Evolutionary conservation across 2,329 filamentous ascomycete species (phyloP).

Genomic region (Neurospora crassa): DNA sequence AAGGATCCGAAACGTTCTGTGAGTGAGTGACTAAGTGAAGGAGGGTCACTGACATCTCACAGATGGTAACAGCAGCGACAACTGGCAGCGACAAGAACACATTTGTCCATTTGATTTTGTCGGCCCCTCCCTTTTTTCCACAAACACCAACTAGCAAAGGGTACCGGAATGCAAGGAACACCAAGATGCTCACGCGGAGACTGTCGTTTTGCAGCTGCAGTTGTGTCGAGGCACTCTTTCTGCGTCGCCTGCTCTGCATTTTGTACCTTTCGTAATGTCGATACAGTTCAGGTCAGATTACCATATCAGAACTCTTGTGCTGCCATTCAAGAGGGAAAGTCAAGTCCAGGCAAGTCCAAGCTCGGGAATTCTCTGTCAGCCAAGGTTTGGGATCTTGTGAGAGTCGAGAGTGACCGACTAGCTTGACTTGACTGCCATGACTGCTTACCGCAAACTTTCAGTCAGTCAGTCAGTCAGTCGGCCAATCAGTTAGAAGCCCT

Average conservation of each 20-base stretch:
- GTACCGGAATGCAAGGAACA: background rate
- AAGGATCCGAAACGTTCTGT: background rate
- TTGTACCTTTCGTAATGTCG: background rate
- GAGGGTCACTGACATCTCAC: background rate
- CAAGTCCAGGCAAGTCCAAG: background rate
- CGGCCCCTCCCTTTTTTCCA: background rate
- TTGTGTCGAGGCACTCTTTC: background rate
- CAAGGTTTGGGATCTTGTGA: background rate
- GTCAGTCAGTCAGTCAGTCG: background rate
- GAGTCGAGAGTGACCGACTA: background rate
- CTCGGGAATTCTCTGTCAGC: background rate
- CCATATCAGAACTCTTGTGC: background rate
- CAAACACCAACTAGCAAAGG: background rate
- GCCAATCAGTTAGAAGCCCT: background rate
- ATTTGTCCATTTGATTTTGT: background rate
- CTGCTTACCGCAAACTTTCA: background rate
- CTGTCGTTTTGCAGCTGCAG: background rate
- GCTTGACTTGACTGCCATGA: background rate
- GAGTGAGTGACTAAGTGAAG: background rate
- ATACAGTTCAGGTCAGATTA: background rate
- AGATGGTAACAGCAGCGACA: background rate
- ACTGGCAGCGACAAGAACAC: background rate
- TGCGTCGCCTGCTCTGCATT: background rate
- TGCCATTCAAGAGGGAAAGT: background rate
- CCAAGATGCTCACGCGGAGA: background rate